Evolutionary conservation across 2,329 filamentous ascomycete species (phyloP), one percentile per base, ranked within the genome.

Genomic region (Colletotrichum destructivum): DNA sequence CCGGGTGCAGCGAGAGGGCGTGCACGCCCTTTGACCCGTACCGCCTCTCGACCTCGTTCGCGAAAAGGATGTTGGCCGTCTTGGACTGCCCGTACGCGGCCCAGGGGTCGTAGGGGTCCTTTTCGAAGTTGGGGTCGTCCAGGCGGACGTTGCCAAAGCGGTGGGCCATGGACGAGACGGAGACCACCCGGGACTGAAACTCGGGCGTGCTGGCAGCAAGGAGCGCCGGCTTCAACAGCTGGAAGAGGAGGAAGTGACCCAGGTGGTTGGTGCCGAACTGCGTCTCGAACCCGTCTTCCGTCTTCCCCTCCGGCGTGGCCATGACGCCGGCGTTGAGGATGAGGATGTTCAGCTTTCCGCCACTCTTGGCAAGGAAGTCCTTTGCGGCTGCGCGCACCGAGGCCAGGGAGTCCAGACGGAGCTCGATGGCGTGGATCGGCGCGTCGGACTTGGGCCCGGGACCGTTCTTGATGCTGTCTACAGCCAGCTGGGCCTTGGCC

Each of bases 221-320:
- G 1, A 89, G 76, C 0, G 82, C 76, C 0, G 81, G 76, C 51
- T 85, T 84, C 23, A 90, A 79, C 0, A 88, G 81, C 21, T 87
- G 80, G 73, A 88, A 85, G 26, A 90, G 81, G 0, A 89, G 81
- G 78, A 89, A 90, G 73, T 88, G 85, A 11, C 79, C 82, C 0
- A 90, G 78, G 73, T 89, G 82, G 75, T 89, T 89, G 2, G 82
- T 85, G 46, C 82, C 87, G 66, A 89, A 85, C 66, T 89, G 87
- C 0, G 76, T 76, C 73, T 78, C 78, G 16, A 74, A 73, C 0
- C 78, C 78, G 35, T 77, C 75, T 16, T 72, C 46, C 12, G 74
- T 75, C 12, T 71, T 35, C 13, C 71, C 42, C 12, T 72, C 63
- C 2, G 80, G 77, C 3, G 75, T 57, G 0, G 76, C 81, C 79